Evolutionary conservation across 2,329 filamentous ascomycete species (phyloP).

Genomic region (Fusarium devonianum): DNA sequence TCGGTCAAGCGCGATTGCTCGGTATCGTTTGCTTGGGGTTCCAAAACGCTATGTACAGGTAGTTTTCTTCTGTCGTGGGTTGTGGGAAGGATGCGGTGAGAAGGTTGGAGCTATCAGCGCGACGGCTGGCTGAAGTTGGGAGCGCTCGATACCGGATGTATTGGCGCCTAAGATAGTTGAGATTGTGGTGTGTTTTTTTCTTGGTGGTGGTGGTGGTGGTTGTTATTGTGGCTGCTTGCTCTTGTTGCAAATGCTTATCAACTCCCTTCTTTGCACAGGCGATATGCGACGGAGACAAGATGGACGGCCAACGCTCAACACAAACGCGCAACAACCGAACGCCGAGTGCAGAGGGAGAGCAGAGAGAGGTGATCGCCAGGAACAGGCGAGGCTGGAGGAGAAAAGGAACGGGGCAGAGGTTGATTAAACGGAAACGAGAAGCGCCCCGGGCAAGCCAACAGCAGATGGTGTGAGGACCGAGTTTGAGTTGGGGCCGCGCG

Average conservation of each 20-base stretch:
- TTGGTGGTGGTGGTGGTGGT: conserved; percentile 20
- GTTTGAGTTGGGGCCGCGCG: conserved; percentile 39
- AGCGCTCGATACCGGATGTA: conserved; percentile 32
- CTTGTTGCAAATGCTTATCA: conserved; percentile 39
- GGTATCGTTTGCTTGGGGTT: conserved; percentile 41
- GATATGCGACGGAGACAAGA: conserved; percentile 19
- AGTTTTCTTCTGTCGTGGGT: conserved; percentile 37
- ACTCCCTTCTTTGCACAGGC: conserved; percentile 32
- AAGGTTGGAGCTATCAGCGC: conserved; percentile 37
- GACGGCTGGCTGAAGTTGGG: conserved; percentile 33
- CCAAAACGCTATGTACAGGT: conserved; percentile 22
- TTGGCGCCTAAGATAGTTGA: conserved; percentile 34
- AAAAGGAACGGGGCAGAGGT: conserved; percentile 17
- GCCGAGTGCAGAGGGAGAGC: conserved; percentile 18
- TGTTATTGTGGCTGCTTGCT: conserved; percentile 33
- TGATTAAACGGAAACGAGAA: conserved; percentile 29
- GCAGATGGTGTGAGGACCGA: conserved; percentile 37
- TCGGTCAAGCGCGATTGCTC: conserved; percentile 45
- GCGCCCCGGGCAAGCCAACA: conserved; percentile 29
- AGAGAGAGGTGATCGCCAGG: conserved; percentile 19
- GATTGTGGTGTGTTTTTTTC: conserved; percentile 18
- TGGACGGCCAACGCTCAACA: conserved; percentile 22
- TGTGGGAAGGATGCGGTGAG: conserved; percentile 33
- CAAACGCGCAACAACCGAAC: conserved; percentile 21
- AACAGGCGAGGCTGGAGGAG: conserved; percentile 29